Base-by-base conservation (phyloP, 1,284 basidiomycete species). In the Inonotus hispidus region DNA sequence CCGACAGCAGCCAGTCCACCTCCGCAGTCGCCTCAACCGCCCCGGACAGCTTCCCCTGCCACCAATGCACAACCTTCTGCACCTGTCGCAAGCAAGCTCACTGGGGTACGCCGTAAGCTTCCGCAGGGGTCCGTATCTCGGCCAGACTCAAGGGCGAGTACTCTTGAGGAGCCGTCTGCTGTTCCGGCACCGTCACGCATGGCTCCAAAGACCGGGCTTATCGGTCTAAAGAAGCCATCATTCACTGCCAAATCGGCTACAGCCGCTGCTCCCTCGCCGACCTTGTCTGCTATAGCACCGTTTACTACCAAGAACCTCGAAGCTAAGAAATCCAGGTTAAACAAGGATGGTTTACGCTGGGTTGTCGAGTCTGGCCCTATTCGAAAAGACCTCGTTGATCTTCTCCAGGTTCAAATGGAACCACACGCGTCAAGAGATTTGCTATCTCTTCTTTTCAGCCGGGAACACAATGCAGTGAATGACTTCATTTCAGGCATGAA, bases 381-480 rank as follows among this genome's bases (percentile, higher is more conserved):
- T 4, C 81, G 92, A 59, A 92, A 93, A 68, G 95, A 98, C 70
- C 82, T 97, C 19, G 82, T 90, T 43, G 96, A 98, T 53, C 77
- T 88, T 13, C 78, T 99, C 41, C 90, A 94, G 64, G 83, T 83
- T 65, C 97, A 99, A 72, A 97, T 98, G 91, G 94, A 97, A 67
- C 81, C 87, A 1, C 83, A 92, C 68, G 80, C 84, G 13, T 89
- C 90, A 11, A 86, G 87, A 61, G 90, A 93, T 5, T 75, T 98
- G 2, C 72, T 90, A n/a, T 75, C 82, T 4, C 83, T 85, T 39
- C 79, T 99, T 49, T 99, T 99, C 78, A 97, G 95, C 71, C 93
- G 92, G 66, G 96, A 98, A 70, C 96, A 99, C 73, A 92, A 91
- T 66, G 93, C 95, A 1, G 90, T 99, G 66, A 95, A 95, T 69